Conservation (phyloP, 2,329 filamentous ascomycete species). For the Zalaria sp. region DNA sequence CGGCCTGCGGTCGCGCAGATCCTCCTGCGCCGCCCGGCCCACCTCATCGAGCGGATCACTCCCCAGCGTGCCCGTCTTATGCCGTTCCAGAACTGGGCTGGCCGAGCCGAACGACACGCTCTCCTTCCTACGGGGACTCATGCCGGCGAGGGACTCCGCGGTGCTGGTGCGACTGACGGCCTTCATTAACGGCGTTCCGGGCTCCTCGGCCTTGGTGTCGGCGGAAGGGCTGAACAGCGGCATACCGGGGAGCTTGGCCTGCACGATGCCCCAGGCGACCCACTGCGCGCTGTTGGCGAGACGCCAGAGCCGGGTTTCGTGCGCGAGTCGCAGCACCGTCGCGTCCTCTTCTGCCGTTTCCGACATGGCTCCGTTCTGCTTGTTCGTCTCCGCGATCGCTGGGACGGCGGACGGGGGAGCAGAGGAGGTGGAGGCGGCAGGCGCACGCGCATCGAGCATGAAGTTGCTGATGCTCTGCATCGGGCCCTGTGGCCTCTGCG, state of each 20-base stretch:
- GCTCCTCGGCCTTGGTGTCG: conserved; percentile 1
- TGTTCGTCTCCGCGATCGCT: conserved; percentile 20
- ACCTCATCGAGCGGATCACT: conserved; percentile 8
- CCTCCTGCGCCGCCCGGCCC: conserved; percentile 8
- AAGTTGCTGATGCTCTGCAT: conserved; percentile 42
- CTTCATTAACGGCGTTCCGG: not conserved
- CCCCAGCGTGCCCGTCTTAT: too few species aligned
- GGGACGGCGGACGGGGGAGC: conserved; percentile 5
- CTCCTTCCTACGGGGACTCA: too few species aligned
- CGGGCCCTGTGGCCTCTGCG: conserved; percentile 16
- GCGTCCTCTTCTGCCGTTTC: conserved; percentile 48
- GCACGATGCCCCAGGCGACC: conserved; percentile 93
- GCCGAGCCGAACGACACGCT: too few species aligned
- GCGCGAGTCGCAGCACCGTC: conserved; percentile 55
- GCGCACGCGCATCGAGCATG: conserved; percentile 52
- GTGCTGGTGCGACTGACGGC: not conserved
- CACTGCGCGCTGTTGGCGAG: conserved; percentile 78
- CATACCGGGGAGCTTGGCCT: conserved; percentile 72
- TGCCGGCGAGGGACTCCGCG: not conserved
- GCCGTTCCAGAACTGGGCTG: too few species aligned
- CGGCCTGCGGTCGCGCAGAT: conserved; percentile 13
- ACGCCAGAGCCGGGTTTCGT: conserved; percentile 75
- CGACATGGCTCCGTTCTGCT: too few species aligned
- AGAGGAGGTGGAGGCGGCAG: not conserved
- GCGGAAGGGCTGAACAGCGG: conserved; percentile 27